A percentile compares a stretch with the other conserved stretches of the same genome.
These are phyloP conservation scores for Boletales sp. DNA, from an alignment of 768 basidiomycete species.

Conservation along the genomic window DNA sequence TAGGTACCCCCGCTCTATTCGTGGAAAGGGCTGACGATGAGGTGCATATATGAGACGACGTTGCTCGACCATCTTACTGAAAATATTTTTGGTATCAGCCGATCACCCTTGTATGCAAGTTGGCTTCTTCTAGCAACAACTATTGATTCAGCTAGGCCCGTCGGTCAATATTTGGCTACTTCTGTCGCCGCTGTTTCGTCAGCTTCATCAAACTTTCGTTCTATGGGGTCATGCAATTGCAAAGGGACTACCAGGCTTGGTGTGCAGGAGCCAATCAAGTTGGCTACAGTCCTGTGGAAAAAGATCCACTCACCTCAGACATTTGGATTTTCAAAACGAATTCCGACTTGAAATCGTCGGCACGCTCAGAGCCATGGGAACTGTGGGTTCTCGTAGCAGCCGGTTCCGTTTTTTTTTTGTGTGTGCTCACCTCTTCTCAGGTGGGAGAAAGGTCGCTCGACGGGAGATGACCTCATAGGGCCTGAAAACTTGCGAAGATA, in stretches of 20 bases:
- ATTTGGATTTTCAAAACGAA: constrained; percentile 55
- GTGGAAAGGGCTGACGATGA: constrained; percentile 58
- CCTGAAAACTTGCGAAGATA: constrained; percentile 71
- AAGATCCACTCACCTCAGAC: constrained; percentile 52
- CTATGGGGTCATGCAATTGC: constrained; percentile 62
- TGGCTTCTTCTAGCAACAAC: constrained; percentile 4
- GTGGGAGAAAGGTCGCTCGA: constrained; percentile 61
- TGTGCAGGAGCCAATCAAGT: constrained; percentile 42
- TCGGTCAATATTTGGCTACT: constrained; percentile 78
- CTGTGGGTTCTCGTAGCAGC: constrained; percentile 38
- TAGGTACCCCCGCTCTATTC: constrained; percentile 58
- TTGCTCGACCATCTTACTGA: constrained; percentile 6
- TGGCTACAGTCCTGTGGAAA: constrained; percentile 47
- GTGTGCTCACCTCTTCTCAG: constrained; percentile 33
- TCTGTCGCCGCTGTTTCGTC: constrained; percentile 72
- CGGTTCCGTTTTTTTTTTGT: not conserved
- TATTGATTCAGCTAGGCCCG: constrained; percentile 44
- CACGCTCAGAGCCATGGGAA: constrained; percentile 57
- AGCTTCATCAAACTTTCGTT: constrained; percentile 77
- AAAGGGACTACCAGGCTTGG: constrained; percentile 67
- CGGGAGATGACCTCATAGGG: constrained; percentile 67
- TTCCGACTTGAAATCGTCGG: constrained; percentile 64
- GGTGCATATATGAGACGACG: constrained; percentile 25
- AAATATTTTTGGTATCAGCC: constrained; percentile 13
- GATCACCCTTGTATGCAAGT: constrained; percentile 22